Evolutionary conservation across 495 filamentous ascomycete genomes (phyloP).

Genomic region (Annulohypoxylon maeteangense): DNA sequence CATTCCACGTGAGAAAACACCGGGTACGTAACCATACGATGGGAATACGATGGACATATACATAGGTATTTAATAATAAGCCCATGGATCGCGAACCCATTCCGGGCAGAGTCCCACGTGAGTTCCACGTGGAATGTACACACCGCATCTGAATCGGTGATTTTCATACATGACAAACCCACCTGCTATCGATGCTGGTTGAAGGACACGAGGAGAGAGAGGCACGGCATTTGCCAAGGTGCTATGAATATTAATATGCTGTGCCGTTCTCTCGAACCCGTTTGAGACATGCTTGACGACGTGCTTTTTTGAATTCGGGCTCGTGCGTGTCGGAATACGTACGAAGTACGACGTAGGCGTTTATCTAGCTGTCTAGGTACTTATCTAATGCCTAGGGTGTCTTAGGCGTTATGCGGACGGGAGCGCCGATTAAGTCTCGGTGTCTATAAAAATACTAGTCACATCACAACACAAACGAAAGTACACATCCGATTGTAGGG

Average conservation of each 20-base stretch:
- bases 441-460: neutral
- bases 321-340: neutral
- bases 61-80: neutral
- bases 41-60: neutral
- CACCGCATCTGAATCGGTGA: neutral
- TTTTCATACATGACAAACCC: neutral
- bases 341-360: too few relatives aligned
- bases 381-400: neutral
- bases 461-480: neutral
- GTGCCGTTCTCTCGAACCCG: neutral
- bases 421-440: neutral
- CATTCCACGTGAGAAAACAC: neutral
- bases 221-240: neutral
- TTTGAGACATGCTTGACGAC: neutral
- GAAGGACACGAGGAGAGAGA: neutral
- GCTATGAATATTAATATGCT: neutral
- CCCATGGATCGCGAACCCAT: neutral
- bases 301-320: neutral
- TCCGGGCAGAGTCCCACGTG: neutral
- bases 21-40: neutral
- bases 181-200: neutral
- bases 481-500: too few relatives aligned
- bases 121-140: conserved; percentile 9
- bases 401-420: neutral
- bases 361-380: too few relatives aligned